phyloP scores from a whole-genome alignment of 2,329 filamentous ascomycete genomes.

The Aspergillus floridensis region DNA sequence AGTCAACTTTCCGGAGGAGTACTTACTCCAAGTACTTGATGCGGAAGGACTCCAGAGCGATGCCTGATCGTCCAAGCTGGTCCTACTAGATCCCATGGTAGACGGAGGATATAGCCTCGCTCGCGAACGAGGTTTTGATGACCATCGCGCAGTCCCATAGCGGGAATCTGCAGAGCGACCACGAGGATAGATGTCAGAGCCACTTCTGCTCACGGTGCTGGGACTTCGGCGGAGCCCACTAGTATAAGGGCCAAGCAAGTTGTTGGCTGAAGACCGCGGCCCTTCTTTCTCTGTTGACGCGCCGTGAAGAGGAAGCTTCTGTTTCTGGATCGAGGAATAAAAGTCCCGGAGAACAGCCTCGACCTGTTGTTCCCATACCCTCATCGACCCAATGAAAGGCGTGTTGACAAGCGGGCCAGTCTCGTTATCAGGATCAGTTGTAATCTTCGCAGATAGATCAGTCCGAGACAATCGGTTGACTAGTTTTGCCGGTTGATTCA shows the following conservation, averaged over 20 bases:
- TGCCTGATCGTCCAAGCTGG: conserved; percentile 86
- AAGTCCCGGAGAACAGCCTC: conserved; percentile 90
- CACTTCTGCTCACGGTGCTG: conserved; percentile 87
- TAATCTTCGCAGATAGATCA: conserved; percentile 27
- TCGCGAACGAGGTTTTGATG: conserved; percentile 80
- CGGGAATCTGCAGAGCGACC: conserved; percentile 68
- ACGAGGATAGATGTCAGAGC: conserved; percentile 72
- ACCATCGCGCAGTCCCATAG: conserved; percentile 68
- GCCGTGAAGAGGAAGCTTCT: conserved; percentile 82
- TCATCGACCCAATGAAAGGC: conserved; percentile 70
- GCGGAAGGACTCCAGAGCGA: conserved; percentile 88
- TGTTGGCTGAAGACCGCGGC: conserved; percentile 48
- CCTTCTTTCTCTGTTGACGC: conserved; percentile 51
- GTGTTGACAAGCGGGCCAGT: conserved; percentile 71
- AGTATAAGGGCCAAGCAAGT: conserved; percentile 65
- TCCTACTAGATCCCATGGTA: conserved; percentile 84
- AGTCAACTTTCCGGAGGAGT: conserved; percentile 84
- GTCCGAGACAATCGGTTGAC: conserved; percentile 27
- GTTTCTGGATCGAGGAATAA: conserved; percentile 82
- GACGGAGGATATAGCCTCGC: conserved; percentile 72
- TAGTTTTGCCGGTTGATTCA: conserved; percentile 20
- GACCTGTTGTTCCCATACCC: conserved; percentile 83
- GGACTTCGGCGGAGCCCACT: conserved; percentile 79
- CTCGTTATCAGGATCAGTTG: conserved; percentile 30
- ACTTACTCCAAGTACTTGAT: conserved; percentile 94